phyloP scores from a whole-genome alignment of 1,284 basidiomycete genomes.

The Cutaneotrichosporon sp. region DNA sequence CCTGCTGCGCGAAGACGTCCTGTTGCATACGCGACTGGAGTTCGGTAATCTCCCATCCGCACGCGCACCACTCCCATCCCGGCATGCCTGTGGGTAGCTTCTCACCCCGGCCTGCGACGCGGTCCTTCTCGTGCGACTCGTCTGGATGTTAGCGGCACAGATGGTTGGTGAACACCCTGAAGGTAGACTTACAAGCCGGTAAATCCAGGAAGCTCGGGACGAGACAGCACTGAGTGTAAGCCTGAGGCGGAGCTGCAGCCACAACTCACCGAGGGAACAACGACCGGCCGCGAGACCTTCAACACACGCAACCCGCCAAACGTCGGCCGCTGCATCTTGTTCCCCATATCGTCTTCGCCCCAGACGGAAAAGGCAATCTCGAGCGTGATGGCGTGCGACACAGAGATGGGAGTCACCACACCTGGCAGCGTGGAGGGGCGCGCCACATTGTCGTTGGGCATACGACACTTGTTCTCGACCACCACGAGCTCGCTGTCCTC shows the following conservation, averaged over 20 bases:
- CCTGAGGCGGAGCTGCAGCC: too few species aligned
- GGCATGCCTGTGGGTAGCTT: neutral
- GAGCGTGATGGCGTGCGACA: conserved; percentile 35
- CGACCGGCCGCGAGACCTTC: conserved; percentile 31
- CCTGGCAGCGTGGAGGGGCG: conserved; percentile 31
- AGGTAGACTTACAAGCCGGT: neutral
- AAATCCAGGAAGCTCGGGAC: conserved; percentile 7
- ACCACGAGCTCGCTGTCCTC: conserved; percentile 13
- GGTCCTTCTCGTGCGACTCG: conserved; percentile 4
- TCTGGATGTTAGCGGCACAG: neutral
- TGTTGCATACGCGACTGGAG: conserved; percentile 24
- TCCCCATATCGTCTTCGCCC: conserved; percentile 28
- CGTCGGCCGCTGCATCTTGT: conserved; percentile 20
- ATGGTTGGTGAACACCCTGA: neutral
- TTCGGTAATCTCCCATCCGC: conserved; percentile 29
- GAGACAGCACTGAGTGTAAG: conserved; percentile 9
- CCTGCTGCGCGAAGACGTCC: neutral
- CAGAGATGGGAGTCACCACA: conserved; percentile 40
- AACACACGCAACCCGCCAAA: conserved; percentile 39
- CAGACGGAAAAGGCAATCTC: conserved; percentile 44
- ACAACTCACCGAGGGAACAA: conserved; percentile 37
- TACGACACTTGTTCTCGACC: conserved; percentile 22
- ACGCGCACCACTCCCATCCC: conserved; percentile 26
- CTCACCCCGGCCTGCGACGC: neutral
- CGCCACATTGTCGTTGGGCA: conserved; percentile 36